Evolutionary conservation across 805 yeast species (phyloP), one percentile per base, ranked within the genome.

Genomic region (Metschnikowia kunwiensis): DNA sequence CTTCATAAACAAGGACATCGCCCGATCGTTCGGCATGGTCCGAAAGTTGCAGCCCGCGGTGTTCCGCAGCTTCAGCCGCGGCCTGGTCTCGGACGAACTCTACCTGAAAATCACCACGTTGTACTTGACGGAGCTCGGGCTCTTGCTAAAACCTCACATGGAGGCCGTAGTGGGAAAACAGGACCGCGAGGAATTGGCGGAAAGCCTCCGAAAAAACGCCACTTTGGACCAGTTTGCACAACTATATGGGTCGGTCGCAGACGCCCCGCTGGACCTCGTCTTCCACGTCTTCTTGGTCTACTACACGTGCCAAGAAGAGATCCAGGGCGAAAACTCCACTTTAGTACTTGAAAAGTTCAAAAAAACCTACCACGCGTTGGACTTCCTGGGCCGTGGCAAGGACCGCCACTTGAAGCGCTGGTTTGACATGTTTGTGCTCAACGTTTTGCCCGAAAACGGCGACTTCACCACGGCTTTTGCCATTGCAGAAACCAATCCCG

Each of bases 1-100:
- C 32, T 68, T 68, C 48, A 54, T 63, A 49, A 66, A 64, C 44
- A 64, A 59, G 47, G 57, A 63, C 43, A 55, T 65, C 27, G 51
- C 43, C 4, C 53, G 56, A 32, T 65, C 72, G 8, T 65, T 50
- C 36, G 54, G 38, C 14, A 43, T 65, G 8, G 43, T 55, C 15
- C 43, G 43, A 30, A 42, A 49, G 27, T 43, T 61, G 21, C 60
- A 60, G 36, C 41, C 40, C 14, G 42, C 40, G 10, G 36, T 54
- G 11, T 50, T 54, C 34, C 34, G 42, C 10, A 56, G 54, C 32
- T 54, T 48, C 24, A 41, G 38, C 9, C 49, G 51, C 15, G 62
- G 58, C 15, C 36, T 46, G 19, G 49, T 63, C 13, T 43, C 48
- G 6, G 65, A 63, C 34, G 42, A 42, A 7, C 40, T 59, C n/a